These are phyloP conservation scores for Penicillium angulare DNA, from an alignment of 495 filamentous ascomycete species.

Conservation along the genomic window DNA sequence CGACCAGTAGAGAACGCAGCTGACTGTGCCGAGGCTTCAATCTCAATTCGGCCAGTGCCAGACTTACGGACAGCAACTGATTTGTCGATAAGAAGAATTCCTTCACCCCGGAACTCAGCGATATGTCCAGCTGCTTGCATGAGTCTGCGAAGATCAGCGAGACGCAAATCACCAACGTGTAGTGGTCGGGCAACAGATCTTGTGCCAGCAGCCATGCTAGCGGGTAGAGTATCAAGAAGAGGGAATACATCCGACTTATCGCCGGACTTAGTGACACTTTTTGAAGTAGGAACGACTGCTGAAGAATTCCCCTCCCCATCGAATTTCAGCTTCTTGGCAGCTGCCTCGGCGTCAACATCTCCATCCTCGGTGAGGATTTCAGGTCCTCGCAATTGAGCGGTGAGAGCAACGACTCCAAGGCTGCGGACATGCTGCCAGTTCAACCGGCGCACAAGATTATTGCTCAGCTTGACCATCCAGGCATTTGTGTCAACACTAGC, in stretches of 20 bases:
- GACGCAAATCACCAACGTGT: slow-evolving; percentile 88
- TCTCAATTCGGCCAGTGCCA: slow-evolving; percentile 80
- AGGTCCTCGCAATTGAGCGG: slow-evolving; percentile 56
- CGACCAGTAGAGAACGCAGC: slow-evolving; percentile 36
- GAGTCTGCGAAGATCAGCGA: slow-evolving; percentile 82
- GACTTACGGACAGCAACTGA: slow-evolving; percentile 85
- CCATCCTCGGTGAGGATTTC: slow-evolving; percentile 29
- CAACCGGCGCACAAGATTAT: slow-evolving; percentile 73
- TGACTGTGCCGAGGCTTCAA: slow-evolving; percentile 68
- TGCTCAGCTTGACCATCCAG: slow-evolving; percentile 89
- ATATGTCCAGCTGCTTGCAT: slow-evolving; percentile 80
- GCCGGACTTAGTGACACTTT: slow-evolving; percentile 14
- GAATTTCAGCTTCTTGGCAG: slow-evolving; percentile 69
- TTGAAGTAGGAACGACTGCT: slow-evolving; percentile 21
- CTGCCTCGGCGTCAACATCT: slow-evolving; percentile 36
- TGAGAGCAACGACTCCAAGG: slow-evolving; percentile 84
- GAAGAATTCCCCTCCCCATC: slow-evolving; percentile 40
- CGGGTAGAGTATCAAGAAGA: slow-evolving; percentile 73
- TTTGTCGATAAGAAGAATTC: slow-evolving; percentile 85
- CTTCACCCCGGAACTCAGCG: slow-evolving; percentile 92
- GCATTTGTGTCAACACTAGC: slow-evolving; percentile 97
- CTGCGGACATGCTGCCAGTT: slow-evolving; percentile 94
- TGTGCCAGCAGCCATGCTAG: slow-evolving; percentile 72
- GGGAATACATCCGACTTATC: slow-evolving; percentile 48
- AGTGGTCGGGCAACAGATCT: slow-evolving; percentile 80